A percentile compares a stretch with the other conserved stretches of the same genome.
Conservation (phyloP, 2,329 filamentous ascomycete species). For the Diaporthe ilicicola region DNA sequence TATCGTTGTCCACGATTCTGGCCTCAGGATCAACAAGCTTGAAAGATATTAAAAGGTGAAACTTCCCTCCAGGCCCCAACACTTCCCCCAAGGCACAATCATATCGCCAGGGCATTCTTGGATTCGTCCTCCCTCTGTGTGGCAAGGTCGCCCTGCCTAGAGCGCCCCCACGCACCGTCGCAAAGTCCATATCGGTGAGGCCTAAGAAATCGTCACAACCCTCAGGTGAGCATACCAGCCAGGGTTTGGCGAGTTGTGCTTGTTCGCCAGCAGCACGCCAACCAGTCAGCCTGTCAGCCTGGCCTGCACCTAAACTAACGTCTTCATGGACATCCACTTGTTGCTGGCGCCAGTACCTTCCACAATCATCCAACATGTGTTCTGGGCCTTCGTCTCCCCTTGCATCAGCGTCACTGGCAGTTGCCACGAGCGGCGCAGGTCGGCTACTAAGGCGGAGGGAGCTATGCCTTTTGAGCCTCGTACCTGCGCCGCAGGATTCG, state of each 20-base stretch:
- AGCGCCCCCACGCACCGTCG: background rate
- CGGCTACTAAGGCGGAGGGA: slow-evolving; percentile 12
- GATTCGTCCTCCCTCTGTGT: background rate
- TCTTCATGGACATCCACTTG: background rate
- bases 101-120: background rate
- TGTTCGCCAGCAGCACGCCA: background rate
- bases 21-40: background rate
- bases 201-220: background rate
- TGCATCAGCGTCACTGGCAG: slow-evolving; percentile 1
- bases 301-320: background rate
- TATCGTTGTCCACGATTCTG: background rate
- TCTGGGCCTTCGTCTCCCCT: background rate
- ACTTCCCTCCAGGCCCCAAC: slow-evolving; percentile 10
- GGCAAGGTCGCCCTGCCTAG: slow-evolving; percentile 1
- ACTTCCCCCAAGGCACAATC: slow-evolving; percentile 1
- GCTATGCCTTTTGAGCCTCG: slow-evolving; percentile 17
- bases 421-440: slow-evolving; percentile 11
- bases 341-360: background rate
- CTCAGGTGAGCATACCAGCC: background rate
- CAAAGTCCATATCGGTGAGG: background rate
- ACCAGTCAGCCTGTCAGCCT: background rate
- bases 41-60: slow-evolving; percentile 23
- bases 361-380: background rate
- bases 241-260: background rate
- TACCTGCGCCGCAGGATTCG: slow-evolving; percentile 29